These are phyloP conservation scores for Podila minutissima DNA, from an alignment of 192 early-diverging fungal species.

Conservation along the genomic window DNA sequence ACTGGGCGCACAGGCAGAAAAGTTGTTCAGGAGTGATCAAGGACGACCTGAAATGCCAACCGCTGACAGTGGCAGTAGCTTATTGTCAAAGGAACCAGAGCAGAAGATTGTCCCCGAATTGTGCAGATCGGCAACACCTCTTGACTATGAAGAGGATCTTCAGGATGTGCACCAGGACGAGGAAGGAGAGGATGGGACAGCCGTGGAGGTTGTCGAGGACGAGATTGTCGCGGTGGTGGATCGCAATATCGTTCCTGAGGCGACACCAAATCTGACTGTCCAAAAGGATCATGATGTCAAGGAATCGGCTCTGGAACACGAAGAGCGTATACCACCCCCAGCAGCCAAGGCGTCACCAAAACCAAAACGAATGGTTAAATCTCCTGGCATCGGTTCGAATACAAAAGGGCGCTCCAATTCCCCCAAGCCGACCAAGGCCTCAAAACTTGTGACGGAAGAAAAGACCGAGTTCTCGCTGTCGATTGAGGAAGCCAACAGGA, in stretches of 20 bases:
- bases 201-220: neutral
- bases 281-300: neutral
- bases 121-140: too few species aligned
- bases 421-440: slow-evolving; percentile 24
- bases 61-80: slow-evolving; percentile 6
- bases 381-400: slow-evolving; percentile 13
- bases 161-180: too few species aligned
- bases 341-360: neutral
- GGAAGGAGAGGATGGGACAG: too few species aligned
- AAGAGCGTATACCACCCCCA: neutral
- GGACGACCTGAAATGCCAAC: neutral
- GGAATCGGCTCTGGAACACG: neutral
- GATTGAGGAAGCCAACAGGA: slow-evolving; percentile 45
- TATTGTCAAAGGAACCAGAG: slow-evolving; percentile 9
- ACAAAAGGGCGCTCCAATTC: slow-evolving; percentile 43
- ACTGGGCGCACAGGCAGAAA: slow-evolving; percentile 1
- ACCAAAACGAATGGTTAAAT: slow-evolving; percentile 29
- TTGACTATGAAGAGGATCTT: too few species aligned
- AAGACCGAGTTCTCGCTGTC: slow-evolving; percentile 48
- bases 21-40: neutral
- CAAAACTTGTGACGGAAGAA: slow-evolving; percentile 34
- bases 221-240: slow-evolving; percentile 2
- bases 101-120: slow-evolving; percentile 11
- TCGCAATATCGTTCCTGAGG: neutral
- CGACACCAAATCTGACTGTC: neutral